These are phyloP conservation scores for Kurtzmaniella quercitrusa DNA, from an alignment of 1,139 yeast genomes.

Conservation along the genomic window DNA sequence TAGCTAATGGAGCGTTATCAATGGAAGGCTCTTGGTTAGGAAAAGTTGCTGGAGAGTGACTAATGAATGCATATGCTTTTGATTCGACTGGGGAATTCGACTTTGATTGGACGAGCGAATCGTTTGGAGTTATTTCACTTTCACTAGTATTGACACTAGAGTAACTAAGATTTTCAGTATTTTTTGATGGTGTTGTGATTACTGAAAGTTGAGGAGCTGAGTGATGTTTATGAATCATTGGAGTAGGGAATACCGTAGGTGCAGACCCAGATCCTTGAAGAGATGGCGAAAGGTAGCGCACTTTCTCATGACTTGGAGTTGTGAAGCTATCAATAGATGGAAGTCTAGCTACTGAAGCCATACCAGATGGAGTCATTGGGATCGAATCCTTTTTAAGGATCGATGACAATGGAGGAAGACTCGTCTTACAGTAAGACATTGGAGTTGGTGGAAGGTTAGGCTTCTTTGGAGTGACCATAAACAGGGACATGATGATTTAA, in stretches of 20 bases:
- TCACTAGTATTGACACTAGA: slow-evolving; percentile 9
- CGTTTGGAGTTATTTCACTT: slow-evolving; percentile 7
- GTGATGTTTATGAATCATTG: slow-evolving; percentile 2
- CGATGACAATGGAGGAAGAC: slow-evolving; percentile 43
- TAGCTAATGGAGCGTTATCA: slow-evolving; percentile 85
- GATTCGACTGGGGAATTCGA: slow-evolving; percentile 11
- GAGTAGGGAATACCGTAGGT: neutral
- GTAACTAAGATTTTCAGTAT: slow-evolving; percentile 6
- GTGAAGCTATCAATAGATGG: slow-evolving; percentile 24
- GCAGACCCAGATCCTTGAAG: neutral
- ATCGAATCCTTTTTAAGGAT: slow-evolving; percentile 22
- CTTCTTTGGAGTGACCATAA: slow-evolving; percentile 29
- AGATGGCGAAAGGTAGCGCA: neutral
- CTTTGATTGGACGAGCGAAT: slow-evolving; percentile 6
- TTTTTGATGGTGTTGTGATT: slow-evolving; percentile 5
- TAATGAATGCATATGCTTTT: slow-evolving; percentile 78
- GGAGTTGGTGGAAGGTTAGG: slow-evolving; percentile 27
- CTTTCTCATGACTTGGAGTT: slow-evolving; percentile 11
- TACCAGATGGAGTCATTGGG: slow-evolving; percentile 9
- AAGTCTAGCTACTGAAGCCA: slow-evolving; percentile 12
- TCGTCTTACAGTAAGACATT: slow-evolving; percentile 16
- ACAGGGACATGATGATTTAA: slow-evolving; percentile 7
- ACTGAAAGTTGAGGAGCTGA: slow-evolving; percentile 8
- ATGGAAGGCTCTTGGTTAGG: slow-evolving; percentile 81
- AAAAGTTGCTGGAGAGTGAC: slow-evolving; percentile 85